phyloP scores from a whole-genome alignment of 1,284 basidiomycete species.

The Malassezia sympodialis region DNA sequence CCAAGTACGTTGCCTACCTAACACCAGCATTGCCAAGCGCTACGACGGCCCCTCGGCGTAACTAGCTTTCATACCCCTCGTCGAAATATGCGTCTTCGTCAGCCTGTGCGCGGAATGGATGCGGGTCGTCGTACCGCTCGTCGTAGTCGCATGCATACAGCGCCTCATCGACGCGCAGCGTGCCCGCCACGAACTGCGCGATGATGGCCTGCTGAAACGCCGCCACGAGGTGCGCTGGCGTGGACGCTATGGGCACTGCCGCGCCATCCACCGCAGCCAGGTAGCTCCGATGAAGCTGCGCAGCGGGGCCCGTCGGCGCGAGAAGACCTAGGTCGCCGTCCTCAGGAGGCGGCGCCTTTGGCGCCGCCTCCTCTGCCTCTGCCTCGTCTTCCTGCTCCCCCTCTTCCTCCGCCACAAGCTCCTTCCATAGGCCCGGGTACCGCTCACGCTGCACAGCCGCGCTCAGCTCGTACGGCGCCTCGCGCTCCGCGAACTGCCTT shows the following conservation, averaged over 20 bases:
- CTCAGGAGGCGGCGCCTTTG: background rate
- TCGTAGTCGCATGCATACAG: slow-evolving; percentile 18
- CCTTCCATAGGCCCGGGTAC: slow-evolving; percentile 2
- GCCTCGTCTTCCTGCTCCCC: slow-evolving; percentile 14
- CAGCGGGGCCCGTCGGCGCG: background rate
- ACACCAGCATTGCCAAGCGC: slow-evolving; percentile 17
- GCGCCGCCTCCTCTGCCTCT: background rate
- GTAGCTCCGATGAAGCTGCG: slow-evolving; percentile 4
- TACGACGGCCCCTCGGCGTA: slow-evolving; percentile 8
- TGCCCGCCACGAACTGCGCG: slow-evolving; percentile 13
- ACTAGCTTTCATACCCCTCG: background rate
- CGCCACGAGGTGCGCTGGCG: background rate
- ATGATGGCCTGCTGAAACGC: slow-evolving; percentile 5
- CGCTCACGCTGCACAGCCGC: background rate
- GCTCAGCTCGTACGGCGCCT: slow-evolving; percentile 4
- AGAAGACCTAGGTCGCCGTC: background rate
- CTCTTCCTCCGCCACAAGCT: slow-evolving; percentile 4
- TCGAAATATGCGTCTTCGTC: slow-evolving; percentile 17
- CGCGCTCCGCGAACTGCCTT: background rate
- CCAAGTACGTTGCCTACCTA: slow-evolving; percentile 23
- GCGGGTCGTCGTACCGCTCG: slow-evolving; percentile 11
- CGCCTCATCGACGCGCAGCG: background rate
- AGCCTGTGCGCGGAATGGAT: background rate
- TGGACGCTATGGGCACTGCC: background rate
- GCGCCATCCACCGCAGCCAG: slow-evolving; percentile 1